These are phyloP conservation scores for Oryza nivara DNA, from an alignment of 176 grass and related monocot genomes.

Conservation along the genomic window DNA sequence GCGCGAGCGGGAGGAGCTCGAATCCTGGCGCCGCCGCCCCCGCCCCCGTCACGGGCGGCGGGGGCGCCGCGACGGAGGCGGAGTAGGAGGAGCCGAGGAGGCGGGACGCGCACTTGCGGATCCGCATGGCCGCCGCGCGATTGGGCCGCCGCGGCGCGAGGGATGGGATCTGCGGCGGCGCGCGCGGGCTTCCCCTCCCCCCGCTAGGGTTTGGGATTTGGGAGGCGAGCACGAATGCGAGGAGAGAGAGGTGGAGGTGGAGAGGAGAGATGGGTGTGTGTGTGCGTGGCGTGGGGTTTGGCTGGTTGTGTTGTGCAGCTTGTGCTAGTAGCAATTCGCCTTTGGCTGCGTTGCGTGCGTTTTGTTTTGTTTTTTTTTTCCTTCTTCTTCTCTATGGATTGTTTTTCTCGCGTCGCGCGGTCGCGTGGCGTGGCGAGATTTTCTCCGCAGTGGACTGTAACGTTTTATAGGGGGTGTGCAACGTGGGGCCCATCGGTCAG, in stretches of 20 bases:
- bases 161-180: constrained; percentile 43
- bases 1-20: neutral
- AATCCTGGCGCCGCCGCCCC: neutral
- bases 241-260: no score
- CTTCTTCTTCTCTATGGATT: neutral
- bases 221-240: neutral
- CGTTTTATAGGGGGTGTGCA: neutral
- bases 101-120: constrained; percentile 46
- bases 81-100: constrained; percentile 35
- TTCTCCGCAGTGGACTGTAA: no score
- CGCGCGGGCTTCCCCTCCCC: no score
- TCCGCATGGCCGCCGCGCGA: constrained; percentile 35
- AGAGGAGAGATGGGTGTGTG: neutral
- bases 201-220: constrained; percentile 37
- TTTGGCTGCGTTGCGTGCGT: neutral
- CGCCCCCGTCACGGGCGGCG: no score
- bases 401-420: neutral
- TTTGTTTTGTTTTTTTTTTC: no score
- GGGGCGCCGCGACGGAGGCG: neutral
- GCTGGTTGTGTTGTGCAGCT: neutral
- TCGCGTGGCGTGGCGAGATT: neutral
- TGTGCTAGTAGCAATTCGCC: neutral
- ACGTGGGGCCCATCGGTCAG: neutral
- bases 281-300: neutral
- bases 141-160: neutral